Percentiles rank a stretch among this genome's conserved stretches.
Conservation (phyloP, 257 asterid genomes). For the Cinchona pubescens region DNA sequence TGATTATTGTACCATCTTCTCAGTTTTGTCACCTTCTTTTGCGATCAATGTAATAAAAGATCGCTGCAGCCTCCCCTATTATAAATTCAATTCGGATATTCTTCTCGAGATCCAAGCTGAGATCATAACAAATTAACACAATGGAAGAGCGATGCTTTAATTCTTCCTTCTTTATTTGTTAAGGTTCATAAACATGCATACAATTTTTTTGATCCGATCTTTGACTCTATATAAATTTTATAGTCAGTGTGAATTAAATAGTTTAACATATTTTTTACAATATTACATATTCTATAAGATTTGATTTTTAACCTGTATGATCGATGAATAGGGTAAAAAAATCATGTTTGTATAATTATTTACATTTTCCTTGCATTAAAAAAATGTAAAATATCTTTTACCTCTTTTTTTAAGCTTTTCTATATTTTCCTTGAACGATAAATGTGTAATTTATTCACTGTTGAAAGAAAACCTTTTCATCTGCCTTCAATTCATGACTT, state of each 20-base stretch:
- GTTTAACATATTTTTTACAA: too few relatives aligned
- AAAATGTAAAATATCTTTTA: too few relatives aligned
- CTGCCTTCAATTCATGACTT: background rate
- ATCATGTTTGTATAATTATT: too few relatives aligned
- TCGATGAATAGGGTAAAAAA: too few relatives aligned
- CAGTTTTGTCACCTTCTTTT: constrained; percentile 30
- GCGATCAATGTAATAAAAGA: constrained; percentile 15
- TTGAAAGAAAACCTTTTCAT: background rate
- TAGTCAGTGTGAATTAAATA: too few relatives aligned
- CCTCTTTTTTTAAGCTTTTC: background rate
- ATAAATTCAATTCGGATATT: background rate
- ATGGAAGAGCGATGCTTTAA: background rate
- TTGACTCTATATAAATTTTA: too few relatives aligned
- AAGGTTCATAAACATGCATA: background rate
- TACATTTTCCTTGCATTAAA: too few relatives aligned
- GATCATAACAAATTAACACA: background rate
- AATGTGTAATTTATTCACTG: background rate
- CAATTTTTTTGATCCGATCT: too few relatives aligned
- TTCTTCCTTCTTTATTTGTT: background rate
- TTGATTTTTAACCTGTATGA: too few relatives aligned
- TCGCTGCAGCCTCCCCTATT: constrained; percentile 2
- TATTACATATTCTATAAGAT: too few relatives aligned
- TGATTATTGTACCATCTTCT: constrained; percentile 23
- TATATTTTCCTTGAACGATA: background rate
- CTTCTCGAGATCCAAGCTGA: background rate